A percentile compares a stretch with the other conserved stretches of the same genome.
Evolutionary conservation across 2,329 filamentous ascomycete species (phyloP).

Genomic region (Colletotrichum sp.): DNA sequence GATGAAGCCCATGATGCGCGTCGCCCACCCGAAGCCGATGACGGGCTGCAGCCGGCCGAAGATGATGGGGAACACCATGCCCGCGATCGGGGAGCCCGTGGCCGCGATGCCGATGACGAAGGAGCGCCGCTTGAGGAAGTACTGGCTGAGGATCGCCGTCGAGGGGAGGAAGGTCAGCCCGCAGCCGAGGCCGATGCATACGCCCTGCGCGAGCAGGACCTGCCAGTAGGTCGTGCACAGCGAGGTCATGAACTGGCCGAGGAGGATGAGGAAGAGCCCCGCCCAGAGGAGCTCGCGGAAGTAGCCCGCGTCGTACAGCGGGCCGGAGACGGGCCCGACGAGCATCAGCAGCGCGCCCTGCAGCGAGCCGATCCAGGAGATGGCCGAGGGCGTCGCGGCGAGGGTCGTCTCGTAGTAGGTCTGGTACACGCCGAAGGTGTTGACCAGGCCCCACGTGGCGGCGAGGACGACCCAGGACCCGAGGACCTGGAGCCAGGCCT

Average conservation of each 20-base stretch:
- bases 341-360: constrained; percentile 47
- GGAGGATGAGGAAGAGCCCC: constrained; percentile 39
- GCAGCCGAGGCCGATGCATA: constrained; percentile 43
- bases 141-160: constrained; percentile 42
- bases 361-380: constrained; percentile 51
- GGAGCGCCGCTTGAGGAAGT: constrained; percentile 40
- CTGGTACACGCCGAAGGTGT: constrained; percentile 52
- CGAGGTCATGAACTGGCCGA: constrained; percentile 51
- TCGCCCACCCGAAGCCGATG: constrained; percentile 62
- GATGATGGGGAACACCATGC: constrained; percentile 44
- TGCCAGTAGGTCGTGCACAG: constrained; percentile 50
- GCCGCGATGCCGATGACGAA: constrained; percentile 36
- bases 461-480: constrained; percentile 24
- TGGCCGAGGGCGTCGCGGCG: constrained; percentile 40
- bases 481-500: constrained; percentile 31
- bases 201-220: constrained; percentile 40
- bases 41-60: constrained; percentile 47
- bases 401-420: constrained; percentile 46
- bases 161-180: constrained; percentile 39
- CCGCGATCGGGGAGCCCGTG: constrained; percentile 41
- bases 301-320: constrained; percentile 48
- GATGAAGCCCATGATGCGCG: constrained; percentile 48
- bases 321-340: constrained; percentile 43
- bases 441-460: constrained; percentile 38
- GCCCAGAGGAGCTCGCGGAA: constrained; percentile 38